Percentiles rank a stretch among this genome's conserved stretches.
Evolutionary conservation across 345 rosid species (phyloP).

Genomic region (Raphanus raphanistrum): DNA sequence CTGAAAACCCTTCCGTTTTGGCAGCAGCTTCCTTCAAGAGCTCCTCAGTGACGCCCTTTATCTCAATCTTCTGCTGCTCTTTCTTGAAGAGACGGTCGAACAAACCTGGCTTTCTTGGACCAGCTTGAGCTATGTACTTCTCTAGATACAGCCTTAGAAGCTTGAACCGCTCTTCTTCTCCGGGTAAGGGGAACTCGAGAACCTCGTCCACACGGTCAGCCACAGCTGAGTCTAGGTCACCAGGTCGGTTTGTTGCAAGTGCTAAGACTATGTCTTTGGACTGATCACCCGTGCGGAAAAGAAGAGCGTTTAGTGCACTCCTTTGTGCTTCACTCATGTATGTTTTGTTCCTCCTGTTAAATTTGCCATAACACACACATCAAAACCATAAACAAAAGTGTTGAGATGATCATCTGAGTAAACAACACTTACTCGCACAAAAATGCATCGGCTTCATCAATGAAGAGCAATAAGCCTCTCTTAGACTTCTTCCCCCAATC

Average conservation of each 20-base stretch:
- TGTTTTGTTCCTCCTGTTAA: slow-evolving; percentile 83
- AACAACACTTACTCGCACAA: slow-evolving; percentile 82
- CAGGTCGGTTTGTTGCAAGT: slow-evolving; percentile 92
- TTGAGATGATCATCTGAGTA: neutral
- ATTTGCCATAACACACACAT: slow-evolving; percentile 6
- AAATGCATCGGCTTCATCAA: slow-evolving; percentile 99
- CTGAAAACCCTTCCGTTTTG: slow-evolving; percentile 85
- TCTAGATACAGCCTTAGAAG: slow-evolving; percentile 79
- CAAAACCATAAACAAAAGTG: slow-evolving; percentile 2
- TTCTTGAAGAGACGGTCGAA: slow-evolving; percentile 57
- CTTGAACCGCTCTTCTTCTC: slow-evolving; percentile 82
- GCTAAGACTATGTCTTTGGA: slow-evolving; percentile 95
- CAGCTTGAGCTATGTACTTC: slow-evolving; percentile 83
- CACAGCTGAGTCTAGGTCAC: slow-evolving; percentile 95
- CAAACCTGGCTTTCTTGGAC: slow-evolving; percentile 60
- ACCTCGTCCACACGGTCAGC: slow-evolving; percentile 91
- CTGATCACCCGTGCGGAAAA: slow-evolving; percentile 90
- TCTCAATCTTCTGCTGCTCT: slow-evolving; percentile 71
- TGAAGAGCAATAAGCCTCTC: slow-evolving; percentile 85
- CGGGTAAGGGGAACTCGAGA: slow-evolving; percentile 85
- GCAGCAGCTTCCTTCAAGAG: slow-evolving; percentile 80
- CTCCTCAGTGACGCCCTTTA: slow-evolving; percentile 74
- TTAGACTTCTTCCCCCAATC: slow-evolving; percentile 95
- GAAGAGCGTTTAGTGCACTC: slow-evolving; percentile 95
- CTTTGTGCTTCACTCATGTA: slow-evolving; percentile 98